These are phyloP conservation scores for Cubamyces lactineus DNA, from an alignment of 768 basidiomycete genomes.

Conservation along the genomic window DNA sequence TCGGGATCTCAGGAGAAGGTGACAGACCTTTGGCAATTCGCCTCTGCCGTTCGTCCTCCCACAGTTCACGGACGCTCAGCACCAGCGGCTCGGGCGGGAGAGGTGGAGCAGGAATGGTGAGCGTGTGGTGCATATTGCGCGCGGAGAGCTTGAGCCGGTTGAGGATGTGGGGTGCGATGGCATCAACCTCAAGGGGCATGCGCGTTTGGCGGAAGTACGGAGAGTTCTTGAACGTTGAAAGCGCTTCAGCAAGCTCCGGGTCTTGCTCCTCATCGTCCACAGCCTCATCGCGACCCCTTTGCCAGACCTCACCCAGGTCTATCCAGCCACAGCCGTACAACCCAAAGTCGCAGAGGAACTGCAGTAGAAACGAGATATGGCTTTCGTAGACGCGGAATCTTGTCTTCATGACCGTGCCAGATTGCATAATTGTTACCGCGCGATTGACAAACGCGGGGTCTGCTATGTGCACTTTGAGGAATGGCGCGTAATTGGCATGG, in stretches of 20 bases:
- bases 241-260: slow-evolving; percentile 19
- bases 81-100: slow-evolving; percentile 74
- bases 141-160: slow-evolving; percentile 72
- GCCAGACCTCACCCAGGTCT: slow-evolving; percentile 68
- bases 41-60: slow-evolving; percentile 92
- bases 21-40: slow-evolving; percentile 66
- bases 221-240: slow-evolving; percentile 47
- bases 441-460: slow-evolving; percentile 74
- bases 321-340: slow-evolving; percentile 94
- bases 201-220: slow-evolving; percentile 69
- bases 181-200: slow-evolving; percentile 82
- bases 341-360: slow-evolving; percentile 95
- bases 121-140: slow-evolving; percentile 69
- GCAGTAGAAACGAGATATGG: slow-evolving; percentile 85
- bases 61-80: slow-evolving; percentile 87
- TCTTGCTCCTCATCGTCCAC: slow-evolving; percentile 39
- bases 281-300: slow-evolving; percentile 47
- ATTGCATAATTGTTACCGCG: slow-evolving; percentile 74
- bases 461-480: slow-evolving; percentile 80
- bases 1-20: slow-evolving; percentile 74
- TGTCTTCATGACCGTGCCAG: slow-evolving; percentile 80
- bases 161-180: slow-evolving; percentile 78
- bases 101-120: slow-evolving; percentile 58
- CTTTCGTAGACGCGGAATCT: slow-evolving; percentile 85
- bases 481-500: slow-evolving; percentile 80